Evolutionary conservation across 345 rosid genomes (phyloP).

Genomic region (Eucalyptus curtisii): DNA sequence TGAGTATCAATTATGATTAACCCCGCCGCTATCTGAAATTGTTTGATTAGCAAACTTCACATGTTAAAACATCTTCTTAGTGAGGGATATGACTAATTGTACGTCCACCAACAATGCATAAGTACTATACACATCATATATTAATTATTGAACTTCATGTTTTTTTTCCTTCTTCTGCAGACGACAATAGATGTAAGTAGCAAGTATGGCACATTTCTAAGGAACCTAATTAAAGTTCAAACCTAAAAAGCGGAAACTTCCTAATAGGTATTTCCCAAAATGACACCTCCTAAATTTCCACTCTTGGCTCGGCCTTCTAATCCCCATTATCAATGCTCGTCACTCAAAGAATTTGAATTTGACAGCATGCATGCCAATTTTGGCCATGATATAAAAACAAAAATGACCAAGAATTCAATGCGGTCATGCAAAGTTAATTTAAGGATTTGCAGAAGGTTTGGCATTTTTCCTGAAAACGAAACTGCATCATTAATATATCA

Average conservation of each 20-base stretch:
- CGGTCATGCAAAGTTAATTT: background rate
- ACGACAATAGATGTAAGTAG: background rate
- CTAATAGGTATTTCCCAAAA: background rate
- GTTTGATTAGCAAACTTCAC: background rate
- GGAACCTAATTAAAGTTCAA: background rate
- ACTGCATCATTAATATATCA: background rate
- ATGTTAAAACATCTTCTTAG: background rate
- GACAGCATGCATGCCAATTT: background rate
- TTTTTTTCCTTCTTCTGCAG: background rate
- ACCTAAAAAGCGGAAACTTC: background rate
- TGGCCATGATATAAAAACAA: background rate
- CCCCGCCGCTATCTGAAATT: background rate
- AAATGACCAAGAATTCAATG: background rate
- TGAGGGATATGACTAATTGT: background rate
- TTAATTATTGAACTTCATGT: background rate
- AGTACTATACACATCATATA: background rate
- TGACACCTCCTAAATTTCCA: background rate
- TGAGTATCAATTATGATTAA: background rate
- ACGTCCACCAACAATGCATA: background rate
- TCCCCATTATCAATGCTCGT: background rate
- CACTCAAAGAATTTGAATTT: background rate
- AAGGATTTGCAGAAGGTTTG: background rate
- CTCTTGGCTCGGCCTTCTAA: background rate
- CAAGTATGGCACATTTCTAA: background rate
- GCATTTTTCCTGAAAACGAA: background rate